A percentile compares a stretch with the other conserved stretches of the same genome.
phyloP scores from a whole-genome alignment of 169 alveolate genomes.

The Plasmodium malariae region DNA sequence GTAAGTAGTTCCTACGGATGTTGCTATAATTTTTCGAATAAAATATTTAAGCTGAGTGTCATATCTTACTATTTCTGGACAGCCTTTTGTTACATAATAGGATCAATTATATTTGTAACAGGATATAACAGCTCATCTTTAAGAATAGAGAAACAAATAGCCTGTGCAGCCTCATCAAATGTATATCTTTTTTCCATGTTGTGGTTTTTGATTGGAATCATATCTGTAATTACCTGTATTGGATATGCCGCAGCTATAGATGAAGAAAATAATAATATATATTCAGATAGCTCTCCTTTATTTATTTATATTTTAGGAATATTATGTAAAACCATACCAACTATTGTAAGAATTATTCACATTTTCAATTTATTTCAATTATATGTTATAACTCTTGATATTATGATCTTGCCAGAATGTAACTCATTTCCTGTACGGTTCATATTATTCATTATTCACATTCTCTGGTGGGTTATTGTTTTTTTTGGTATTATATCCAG shows the following conservation, averaged over 20 bases:
- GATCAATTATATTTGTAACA: constrained; percentile 28
- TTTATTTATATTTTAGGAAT: constrained; percentile 43
- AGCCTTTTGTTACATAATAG: constrained; percentile 35
- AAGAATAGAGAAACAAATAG: constrained; percentile 46
- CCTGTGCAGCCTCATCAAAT: constrained; percentile 66
- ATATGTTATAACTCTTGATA: constrained; percentile 39
- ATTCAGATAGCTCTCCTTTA: constrained; percentile 29
- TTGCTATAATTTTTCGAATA: constrained; percentile 36
- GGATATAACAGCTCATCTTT: constrained; percentile 41
- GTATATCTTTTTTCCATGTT: constrained; percentile 48
- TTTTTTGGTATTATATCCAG: constrained; percentile 58
- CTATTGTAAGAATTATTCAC: constrained; percentile 50
- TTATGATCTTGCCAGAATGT: constrained; percentile 70
- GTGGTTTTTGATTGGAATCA: constrained; percentile 59
- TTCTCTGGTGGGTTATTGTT: constrained; percentile 58
- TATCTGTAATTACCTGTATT: constrained; percentile 28
- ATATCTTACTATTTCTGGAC: constrained; percentile 66
- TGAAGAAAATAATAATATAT: constrained; percentile 27
- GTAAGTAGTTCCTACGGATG: constrained; percentile 9
- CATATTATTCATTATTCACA: constrained; percentile 39
- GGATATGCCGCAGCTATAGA: constrained; percentile 34
- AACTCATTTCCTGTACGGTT: constrained; percentile 54
- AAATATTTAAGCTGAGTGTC: constrained; percentile 53
- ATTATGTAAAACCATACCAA: constrained; percentile 69
- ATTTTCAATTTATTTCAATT: constrained; percentile 64